Evolutionary conservation across 306 rosid species (phyloP).

Genomic region (Malus orientalis): DNA sequence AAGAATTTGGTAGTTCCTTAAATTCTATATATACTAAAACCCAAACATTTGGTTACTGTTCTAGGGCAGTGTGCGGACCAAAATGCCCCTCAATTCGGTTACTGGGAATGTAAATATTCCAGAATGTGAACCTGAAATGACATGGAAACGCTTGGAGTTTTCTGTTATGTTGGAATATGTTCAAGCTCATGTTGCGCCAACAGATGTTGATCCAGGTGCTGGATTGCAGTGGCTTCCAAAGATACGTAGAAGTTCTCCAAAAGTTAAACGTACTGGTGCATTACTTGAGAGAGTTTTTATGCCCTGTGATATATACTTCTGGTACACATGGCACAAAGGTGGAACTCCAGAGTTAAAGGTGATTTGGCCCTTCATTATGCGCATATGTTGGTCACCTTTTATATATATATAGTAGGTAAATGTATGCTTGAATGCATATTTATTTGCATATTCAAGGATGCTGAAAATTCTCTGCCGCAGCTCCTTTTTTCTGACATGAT

Average conservation of each 20-base stretch:
- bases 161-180: constrained; percentile 97
- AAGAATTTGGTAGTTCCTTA: not conserved
- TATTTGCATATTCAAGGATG: not conserved
- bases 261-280: constrained; percentile 99
- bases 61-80: no score
- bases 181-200: constrained; percentile 99
- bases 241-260: constrained; percentile 89
- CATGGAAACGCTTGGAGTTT: constrained; percentile 83
- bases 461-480: no score
- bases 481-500: no score
- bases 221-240: constrained; percentile 99
- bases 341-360: constrained; percentile 96
- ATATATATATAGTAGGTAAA: no score
- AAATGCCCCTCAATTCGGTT: not conserved
- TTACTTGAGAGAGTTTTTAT: constrained; percentile 98
- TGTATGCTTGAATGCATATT: not conserved
- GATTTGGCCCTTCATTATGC: not conserved
- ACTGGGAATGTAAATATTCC: constrained; percentile 48
- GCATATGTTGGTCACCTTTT: not conserved
- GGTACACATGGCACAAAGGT: constrained; percentile 93
- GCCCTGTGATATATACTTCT: constrained; percentile 96
- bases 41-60: no score
- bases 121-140: constrained; percentile 87
- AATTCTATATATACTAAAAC: no score
- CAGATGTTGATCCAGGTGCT: constrained; percentile 99